Evolutionary conservation across 2,329 filamentous ascomycete species (phyloP).

Genomic region (Trichoderma arundinaceum): DNA sequence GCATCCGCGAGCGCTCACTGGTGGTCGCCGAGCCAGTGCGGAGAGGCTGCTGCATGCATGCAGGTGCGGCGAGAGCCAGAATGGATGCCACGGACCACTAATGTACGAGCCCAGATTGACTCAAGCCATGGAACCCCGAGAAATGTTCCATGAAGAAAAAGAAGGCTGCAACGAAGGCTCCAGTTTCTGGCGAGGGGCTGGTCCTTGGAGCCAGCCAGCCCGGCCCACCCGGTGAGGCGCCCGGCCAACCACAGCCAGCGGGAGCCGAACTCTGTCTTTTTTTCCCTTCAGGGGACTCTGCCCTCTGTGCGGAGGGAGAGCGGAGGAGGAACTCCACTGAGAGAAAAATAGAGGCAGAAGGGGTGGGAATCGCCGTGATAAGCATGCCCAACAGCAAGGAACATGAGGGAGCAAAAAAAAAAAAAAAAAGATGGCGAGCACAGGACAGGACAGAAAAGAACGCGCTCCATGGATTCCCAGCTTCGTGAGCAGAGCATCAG

Average conservation of each 20-base stretch:
- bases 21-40: conserved; percentile 9
- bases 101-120: conserved; percentile 27
- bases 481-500: conserved; percentile 7
- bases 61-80: conserved; percentile 20
- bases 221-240: conserved; percentile 5
- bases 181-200: not conserved
- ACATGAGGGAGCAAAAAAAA: not conserved
- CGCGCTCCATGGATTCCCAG: not conserved
- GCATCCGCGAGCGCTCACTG: conserved; percentile 24
- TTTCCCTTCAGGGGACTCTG: not conserved
- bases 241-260: conserved; percentile 17
- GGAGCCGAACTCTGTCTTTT: no score
- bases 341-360: no score
- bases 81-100: conserved; percentile 27
- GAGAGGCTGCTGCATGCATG: conserved; percentile 23
- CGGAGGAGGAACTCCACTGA: no score
- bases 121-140: conserved; percentile 22
- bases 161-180: conserved; percentile 32
- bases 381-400: no score
- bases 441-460: no score
- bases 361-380: no score
- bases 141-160: conserved; percentile 32
- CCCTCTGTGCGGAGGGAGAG: no score
- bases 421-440: not conserved
- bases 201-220: no score